Conservation (phyloP, 768 basidiomycete genomes). For the Lactarius quietus region DNA sequence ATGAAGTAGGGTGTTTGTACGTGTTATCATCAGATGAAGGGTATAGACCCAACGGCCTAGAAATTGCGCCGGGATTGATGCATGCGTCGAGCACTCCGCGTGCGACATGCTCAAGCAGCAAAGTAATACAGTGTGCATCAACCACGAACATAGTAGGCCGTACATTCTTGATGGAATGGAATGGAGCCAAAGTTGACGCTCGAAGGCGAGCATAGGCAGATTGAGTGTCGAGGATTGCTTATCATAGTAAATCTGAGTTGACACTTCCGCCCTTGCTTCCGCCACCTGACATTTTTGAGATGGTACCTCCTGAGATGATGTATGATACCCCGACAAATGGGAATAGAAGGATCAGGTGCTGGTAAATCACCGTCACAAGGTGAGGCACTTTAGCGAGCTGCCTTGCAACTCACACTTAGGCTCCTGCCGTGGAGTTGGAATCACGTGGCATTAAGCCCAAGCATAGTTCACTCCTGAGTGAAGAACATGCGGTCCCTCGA, state of each 20-base stretch:
- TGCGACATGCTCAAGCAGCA: not conserved
- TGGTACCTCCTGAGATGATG: not conserved
- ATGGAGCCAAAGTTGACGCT: constrained; percentile 14
- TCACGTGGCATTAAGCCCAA: not conserved
- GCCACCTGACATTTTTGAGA: not conserved
- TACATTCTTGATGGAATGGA: not conserved
- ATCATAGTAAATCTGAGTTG: not conserved
- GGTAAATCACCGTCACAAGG: not conserved
- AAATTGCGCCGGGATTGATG: not conserved
- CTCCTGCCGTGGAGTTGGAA: not conserved
- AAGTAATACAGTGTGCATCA: not conserved
- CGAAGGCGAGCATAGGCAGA: not conserved
- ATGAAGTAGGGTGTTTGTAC: not conserved
- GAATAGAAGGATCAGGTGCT: not conserved
- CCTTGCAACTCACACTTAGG: no score
- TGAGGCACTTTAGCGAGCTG: no score
- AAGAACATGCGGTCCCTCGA: not conserved
- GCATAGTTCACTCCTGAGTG: no score
- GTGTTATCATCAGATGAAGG: not conserved
- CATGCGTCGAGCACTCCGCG: constrained; percentile 4
- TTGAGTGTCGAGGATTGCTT: not conserved
- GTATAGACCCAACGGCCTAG: not conserved
- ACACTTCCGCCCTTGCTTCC: not conserved
- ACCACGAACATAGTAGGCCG: not conserved
- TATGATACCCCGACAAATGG: not conserved